phyloP scores from a whole-genome alignment of 352 stramenopile genomes.

The Blastocystis sp. region DNA sequence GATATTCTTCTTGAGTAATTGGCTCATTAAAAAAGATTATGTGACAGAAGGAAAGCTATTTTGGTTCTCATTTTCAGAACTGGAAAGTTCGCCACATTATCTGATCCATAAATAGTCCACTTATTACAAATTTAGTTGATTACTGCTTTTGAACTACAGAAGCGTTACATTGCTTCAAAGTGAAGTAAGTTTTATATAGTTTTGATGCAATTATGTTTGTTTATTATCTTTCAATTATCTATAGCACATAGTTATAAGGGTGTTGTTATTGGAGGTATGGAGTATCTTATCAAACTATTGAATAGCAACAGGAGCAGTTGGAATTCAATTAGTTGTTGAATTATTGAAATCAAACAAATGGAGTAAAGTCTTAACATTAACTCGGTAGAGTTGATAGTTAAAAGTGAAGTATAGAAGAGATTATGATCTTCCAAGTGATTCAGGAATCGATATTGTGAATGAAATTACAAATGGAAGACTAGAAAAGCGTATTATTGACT shows the following conservation, averaged over 20 bases:
- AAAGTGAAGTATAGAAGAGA: not conserved
- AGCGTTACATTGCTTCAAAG: constrained; percentile 78
- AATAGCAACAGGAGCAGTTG: not conserved
- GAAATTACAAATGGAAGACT: not conserved
- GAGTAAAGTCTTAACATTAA: not conserved
- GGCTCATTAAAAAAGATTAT: too few species aligned
- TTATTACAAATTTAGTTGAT: too few species aligned
- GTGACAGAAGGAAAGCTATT: too few species aligned
- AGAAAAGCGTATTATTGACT: not conserved
- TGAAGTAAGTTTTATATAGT: not conserved
- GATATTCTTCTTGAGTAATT: too few species aligned
- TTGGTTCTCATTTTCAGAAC: too few species aligned
- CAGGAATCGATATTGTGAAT: not conserved
- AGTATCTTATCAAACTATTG: too few species aligned
- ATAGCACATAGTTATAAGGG: not conserved
- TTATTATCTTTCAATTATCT: not conserved
- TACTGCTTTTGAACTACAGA: constrained; percentile 82
- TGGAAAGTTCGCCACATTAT: too few species aligned
- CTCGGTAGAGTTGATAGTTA: not conserved
- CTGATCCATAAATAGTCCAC: too few species aligned
- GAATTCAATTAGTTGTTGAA: not conserved
- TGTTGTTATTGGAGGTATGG: not conserved
- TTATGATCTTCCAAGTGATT: not conserved
- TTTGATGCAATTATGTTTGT: not conserved
- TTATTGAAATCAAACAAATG: not conserved